phyloP scores from a whole-genome alignment of 768 basidiomycete genomes.

The Plicaturopsis crispa region DNA sequence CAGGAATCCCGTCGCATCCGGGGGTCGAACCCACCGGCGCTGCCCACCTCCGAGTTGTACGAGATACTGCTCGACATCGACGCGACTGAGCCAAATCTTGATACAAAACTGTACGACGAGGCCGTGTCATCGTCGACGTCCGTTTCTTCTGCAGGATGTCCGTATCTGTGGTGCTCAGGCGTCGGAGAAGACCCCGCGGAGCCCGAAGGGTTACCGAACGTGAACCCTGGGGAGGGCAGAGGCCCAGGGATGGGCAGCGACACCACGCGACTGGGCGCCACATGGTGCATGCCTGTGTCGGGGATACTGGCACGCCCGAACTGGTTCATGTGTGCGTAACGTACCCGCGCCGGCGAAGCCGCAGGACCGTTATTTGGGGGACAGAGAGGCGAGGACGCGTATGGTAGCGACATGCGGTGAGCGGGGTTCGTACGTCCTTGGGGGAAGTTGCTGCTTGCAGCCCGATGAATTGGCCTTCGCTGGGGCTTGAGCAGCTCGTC shows the following conservation, averaged over 20 bases:
- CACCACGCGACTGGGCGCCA: conserved; percentile 34
- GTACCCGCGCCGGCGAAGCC: no score
- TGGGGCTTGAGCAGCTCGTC: no score
- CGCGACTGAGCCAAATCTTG: conserved; percentile 55
- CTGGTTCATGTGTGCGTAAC: no score
- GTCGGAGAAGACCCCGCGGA: conserved; percentile 49
- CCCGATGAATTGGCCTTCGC: no score
- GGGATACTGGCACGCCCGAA: conserved; percentile 43
- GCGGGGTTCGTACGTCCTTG: conserved; percentile 8
- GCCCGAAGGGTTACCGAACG: conserved; percentile 53
- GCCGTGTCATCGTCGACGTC: conserved; percentile 41
- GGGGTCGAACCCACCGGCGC: conserved; percentile 16
- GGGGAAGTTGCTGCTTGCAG: no score
- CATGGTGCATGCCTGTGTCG: conserved; percentile 41
- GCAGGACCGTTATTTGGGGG: no score
- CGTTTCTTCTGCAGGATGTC: conserved; percentile 38
- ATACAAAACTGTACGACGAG: conserved; percentile 35
- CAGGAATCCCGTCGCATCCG: neutral
- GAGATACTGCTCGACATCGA: conserved; percentile 52
- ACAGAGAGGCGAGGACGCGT: conserved; percentile 28
- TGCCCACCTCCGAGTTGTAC: conserved; percentile 38
- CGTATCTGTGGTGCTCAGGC: conserved; percentile 33
- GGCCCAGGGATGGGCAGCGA: conserved; percentile 44
- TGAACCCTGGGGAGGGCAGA: conserved; percentile 53
- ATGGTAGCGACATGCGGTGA: conserved; percentile 24